Percentiles rank a stretch among this genome's conserved stretches.
These are phyloP conservation scores for Coemansia sp. DNA, from an alignment of 192 early-diverging fungal species.

Conservation along the genomic window DNA sequence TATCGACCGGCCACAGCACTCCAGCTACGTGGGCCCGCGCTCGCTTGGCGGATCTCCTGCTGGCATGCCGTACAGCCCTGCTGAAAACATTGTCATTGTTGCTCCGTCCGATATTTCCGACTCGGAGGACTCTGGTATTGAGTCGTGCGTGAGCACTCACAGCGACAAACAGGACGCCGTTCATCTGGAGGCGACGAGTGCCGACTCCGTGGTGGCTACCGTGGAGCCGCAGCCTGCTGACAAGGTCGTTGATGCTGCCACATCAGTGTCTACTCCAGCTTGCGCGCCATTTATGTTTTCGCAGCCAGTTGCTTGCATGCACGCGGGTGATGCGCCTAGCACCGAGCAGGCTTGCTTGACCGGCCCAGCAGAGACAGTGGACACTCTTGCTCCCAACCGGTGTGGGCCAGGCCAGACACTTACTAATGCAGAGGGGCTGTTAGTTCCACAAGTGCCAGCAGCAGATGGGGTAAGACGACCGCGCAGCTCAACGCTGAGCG, in stretches of 20 bases:
- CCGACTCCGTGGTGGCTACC: not conserved
- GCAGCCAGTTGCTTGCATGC: not conserved
- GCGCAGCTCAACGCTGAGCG: constrained; percentile 35
- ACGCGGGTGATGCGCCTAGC: not conserved
- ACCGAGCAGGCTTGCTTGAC: not conserved
- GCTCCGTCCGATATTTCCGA: constrained; percentile 22
- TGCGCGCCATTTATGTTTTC: not conserved
- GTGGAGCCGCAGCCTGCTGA: not conserved
- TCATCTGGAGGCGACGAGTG: not conserved
- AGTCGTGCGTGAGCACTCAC: constrained; percentile 11
- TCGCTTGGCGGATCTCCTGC: constrained; percentile 8
- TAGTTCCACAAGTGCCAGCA: not conserved
- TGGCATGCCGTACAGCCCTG: constrained; percentile 9
- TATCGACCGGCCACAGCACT: constrained; percentile 22
- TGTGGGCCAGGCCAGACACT: not conserved
- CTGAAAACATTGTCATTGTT: constrained; percentile 20
- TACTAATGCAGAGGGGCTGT: not conserved
- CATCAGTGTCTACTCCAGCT: not conserved
- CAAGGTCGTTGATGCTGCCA: not conserved
- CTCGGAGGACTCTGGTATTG: constrained; percentile 40
- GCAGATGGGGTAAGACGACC: constrained; percentile 1
- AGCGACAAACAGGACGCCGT: not conserved
- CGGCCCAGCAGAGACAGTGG: not conserved
- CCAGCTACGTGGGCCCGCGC: not conserved
- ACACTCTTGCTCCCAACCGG: not conserved